Evolutionary conservation across 768 basidiomycete species (phyloP), one percentile per base, ranked within the genome.

Genomic region (Boletus rubropictus): DNA sequence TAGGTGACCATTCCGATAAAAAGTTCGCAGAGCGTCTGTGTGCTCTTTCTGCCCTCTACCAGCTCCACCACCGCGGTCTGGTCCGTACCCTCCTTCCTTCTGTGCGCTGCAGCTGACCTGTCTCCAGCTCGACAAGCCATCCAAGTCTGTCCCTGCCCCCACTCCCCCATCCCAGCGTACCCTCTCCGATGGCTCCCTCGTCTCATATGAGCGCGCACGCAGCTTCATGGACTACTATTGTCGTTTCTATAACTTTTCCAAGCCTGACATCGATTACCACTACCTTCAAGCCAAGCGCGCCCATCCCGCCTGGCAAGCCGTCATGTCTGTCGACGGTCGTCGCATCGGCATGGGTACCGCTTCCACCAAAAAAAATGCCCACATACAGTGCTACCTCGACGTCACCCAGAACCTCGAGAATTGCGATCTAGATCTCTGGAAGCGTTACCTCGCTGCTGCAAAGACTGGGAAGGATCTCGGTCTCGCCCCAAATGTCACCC

Each of bases 171-270:
- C 49, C 2, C 60, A 64, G 14, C 69, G 69, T 27, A 61, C 56
- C 7, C 59, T 93, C 10, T 78, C 82, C 3, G 85, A 91, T 57
- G 80, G 81, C 21, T 74, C 79, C 10, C 57, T 67, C 18, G 77
- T 93, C 52, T 70, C 69, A 7, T 83, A 83, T 42, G 87, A 89
- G 42, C 76, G 77, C 42, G 90, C 91, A 3, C 80, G 85, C 40
- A 80, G 78, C 50, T 97, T 97, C 72, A 93, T 96, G 85, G 93
- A 94, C 53, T 97, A 87, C 64, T 97, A 97, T 58, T 95, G 92
- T 61, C 78, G 81, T 37, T 75, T 81, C 29, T 96, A 81, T 62
- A 70, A 71, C 21, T 93, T 93, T 58, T 72, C 75, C 9, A 79
- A 77, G 52, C 89, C 90, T 3, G 84, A 87, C 40, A 67, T 95